Conservation (phyloP, 176 grass and related monocot species). For the Oryza officinalis region DNA sequence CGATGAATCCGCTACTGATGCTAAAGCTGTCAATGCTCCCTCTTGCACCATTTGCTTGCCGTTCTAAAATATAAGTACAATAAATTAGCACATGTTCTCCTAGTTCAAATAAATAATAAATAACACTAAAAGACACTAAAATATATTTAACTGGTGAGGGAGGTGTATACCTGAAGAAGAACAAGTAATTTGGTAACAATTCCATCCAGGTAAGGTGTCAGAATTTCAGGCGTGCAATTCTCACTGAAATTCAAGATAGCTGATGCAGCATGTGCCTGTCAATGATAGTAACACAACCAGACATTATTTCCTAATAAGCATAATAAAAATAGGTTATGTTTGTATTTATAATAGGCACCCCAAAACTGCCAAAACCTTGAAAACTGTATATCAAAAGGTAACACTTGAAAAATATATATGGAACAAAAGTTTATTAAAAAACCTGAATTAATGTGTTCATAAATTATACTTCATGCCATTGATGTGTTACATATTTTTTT, state of each 20-base stretch:
- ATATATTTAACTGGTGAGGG: background rate
- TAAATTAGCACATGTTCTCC: conserved; percentile 23
- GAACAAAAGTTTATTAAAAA: background rate
- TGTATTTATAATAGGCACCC: background rate
- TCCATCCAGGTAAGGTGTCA: conserved; percentile 92
- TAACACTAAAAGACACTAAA: conserved; percentile 13
- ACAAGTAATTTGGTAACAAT: conserved; percentile 97
- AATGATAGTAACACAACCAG: conserved; percentile 10
- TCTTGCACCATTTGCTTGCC: conserved; percentile 99
- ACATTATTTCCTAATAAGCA: conserved; percentile 1
- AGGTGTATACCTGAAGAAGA: conserved; percentile 70
- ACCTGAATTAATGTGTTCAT: background rate
- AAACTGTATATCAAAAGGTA: background rate
- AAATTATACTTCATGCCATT: background rate
- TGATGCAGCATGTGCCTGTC: conserved; percentile 93
- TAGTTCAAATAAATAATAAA: conserved; percentile 26
- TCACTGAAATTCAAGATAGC: conserved; percentile 97
- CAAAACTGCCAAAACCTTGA: background rate
- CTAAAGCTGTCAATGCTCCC: conserved; percentile 92
- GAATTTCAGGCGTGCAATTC: conserved; percentile 95
- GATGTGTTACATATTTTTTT: background rate
- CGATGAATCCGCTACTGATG: conserved; percentile 98
- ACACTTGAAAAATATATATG: background rate
- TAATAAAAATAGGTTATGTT: conserved; percentile 6
- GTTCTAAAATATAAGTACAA: conserved; percentile 57